Evolutionary conservation across 768 basidiomycete genomes (phyloP), one percentile per base, ranked within the genome.

Genomic region (Macrolepiota albuminosa): DNA sequence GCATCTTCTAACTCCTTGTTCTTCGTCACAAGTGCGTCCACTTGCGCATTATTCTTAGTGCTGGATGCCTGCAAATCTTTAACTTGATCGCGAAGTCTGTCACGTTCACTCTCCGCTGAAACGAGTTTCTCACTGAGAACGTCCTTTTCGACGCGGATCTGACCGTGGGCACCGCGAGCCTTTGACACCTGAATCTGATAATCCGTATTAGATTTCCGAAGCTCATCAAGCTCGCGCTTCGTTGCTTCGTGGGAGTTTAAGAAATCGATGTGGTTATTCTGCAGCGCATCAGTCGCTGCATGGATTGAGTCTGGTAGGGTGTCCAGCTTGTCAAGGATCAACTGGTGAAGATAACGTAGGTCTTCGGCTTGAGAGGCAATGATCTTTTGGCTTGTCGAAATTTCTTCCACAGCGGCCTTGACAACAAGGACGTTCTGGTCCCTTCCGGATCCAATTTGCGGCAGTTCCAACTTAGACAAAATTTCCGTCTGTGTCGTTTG

Each of bases 81-180:
- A 21, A 85, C 68, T 61, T 87, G 83, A 3, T 68, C 63, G 45
- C 81, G 81, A 47, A 90, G 69, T 5, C 73, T 72, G 24, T 93
- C 88, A 24, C 89, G 83, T 56, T 93, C 90, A 33, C 70, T 75
- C 69, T 93, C 91, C 0, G 77, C 76, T 26, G 75, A 75, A 26
- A 70, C 73, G 34, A 90, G 72, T 62, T 88, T 88, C 63, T 91
- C 88, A 24, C 67, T 72, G 49, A 91, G 69, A 40, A 83, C 74
- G 52, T 93, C 91, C 73, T 92, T 94, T 76, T 94, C 91, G 14
- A 89, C 89, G 16, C 89, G 84, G 6, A 88, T 81, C 67, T 89
- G 87, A 0, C 90, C 89, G 65, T 91, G 86, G 14, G 85, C 84
- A 24, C 85, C 83, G 56, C 89, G 87, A 53, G 91, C 88, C 72